phyloP scores from a whole-genome alignment of 192 early-diverging fungal species.

The Podila verticillata region DNA sequence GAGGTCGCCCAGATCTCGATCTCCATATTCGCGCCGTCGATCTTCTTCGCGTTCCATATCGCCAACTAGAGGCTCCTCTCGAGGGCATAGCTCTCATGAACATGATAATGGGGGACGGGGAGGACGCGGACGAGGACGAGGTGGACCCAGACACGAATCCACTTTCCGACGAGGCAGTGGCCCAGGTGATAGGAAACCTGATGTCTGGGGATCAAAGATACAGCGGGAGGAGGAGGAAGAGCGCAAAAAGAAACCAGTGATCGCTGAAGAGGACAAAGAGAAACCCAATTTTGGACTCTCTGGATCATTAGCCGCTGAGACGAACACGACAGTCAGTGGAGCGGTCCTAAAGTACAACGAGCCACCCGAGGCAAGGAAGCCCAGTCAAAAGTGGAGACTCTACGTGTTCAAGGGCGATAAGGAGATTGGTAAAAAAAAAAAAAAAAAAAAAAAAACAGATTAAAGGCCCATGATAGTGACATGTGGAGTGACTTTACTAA shows the following conservation, averaged over 20 bases:
- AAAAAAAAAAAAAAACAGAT: not conserved
- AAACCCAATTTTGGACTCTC: slow-evolving; percentile 88
- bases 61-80: slow-evolving; percentile 1
- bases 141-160: slow-evolving; percentile 37
- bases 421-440: slow-evolving; percentile 69
- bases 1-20: not conserved
- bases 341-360: slow-evolving; percentile 92
- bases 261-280: slow-evolving; percentile 63
- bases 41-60: slow-evolving; percentile 27
- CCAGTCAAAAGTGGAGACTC: slow-evolving; percentile 78
- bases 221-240: slow-evolving; percentile 39
- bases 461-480: not conserved
- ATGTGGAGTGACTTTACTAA: not conserved
- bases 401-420: slow-evolving; percentile 96
- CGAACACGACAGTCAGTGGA: slow-evolving; percentile 84
- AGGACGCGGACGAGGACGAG: slow-evolving; percentile 12
- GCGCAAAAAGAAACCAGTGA: slow-evolving; percentile 38
- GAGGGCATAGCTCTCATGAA: slow-evolving; percentile 2
- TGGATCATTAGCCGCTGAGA: slow-evolving; percentile 88
- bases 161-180: slow-evolving; percentile 22
- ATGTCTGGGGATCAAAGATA: slow-evolving; percentile 53
- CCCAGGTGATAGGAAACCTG: slow-evolving; percentile 23
- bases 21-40: slow-evolving; percentile 3
- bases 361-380: slow-evolving; percentile 88
- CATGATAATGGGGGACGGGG: not conserved